Conservation (phyloP, 2,329 filamentous ascomycete genomes). For the Talaromyces sp. region DNA sequence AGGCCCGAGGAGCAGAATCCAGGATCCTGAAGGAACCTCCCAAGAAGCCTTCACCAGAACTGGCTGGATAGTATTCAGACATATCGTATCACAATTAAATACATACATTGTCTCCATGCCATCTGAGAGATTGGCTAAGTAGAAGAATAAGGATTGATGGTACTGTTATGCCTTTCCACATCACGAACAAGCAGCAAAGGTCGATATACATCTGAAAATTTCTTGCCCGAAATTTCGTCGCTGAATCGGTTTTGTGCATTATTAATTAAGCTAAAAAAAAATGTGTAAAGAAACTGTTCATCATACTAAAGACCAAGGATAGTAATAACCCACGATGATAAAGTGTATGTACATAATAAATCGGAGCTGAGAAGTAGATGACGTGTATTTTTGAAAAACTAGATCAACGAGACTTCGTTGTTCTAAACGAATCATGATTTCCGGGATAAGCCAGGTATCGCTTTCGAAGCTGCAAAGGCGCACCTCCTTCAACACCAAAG, state of each 20-base stretch:
- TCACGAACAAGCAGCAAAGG: not conserved
- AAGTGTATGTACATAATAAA: not conserved
- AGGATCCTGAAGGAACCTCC: too few relatives aligned
- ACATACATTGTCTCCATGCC: too few relatives aligned
- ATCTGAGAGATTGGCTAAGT: too few relatives aligned
- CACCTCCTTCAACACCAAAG: conserved; percentile 9
- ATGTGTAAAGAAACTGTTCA: not conserved
- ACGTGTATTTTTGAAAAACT: not conserved
- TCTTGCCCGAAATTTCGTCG: not conserved
- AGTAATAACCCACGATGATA: not conserved
- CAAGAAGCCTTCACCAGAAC: too few relatives aligned
- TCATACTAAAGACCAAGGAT: not conserved
- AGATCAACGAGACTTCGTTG: not conserved
- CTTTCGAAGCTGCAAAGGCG: not conserved
- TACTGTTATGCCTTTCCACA: not conserved
- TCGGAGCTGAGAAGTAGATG: not conserved
- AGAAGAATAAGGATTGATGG: too few relatives aligned
- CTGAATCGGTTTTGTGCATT: not conserved
- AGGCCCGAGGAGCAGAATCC: not conserved
- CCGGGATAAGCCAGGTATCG: conserved; percentile 15
- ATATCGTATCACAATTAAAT: too few relatives aligned
- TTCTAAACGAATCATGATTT: not conserved
- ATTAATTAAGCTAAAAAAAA: not conserved
- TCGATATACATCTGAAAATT: not conserved
- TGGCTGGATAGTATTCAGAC: too few relatives aligned